Conservation (phyloP, 169 alveolate species). For the Pseudocohnilembus persalinus region DNA sequence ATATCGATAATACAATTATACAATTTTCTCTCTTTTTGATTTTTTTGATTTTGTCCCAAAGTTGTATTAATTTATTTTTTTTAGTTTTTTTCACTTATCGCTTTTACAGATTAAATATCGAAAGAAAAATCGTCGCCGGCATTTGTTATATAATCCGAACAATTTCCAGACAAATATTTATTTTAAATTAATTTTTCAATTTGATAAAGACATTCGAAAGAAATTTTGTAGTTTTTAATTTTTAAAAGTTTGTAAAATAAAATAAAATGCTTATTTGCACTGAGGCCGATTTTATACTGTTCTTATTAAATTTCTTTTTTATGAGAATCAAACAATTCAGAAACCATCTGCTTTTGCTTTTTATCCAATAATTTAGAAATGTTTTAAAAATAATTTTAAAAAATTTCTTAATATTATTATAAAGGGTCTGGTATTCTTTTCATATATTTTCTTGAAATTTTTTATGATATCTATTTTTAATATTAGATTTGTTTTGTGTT, state of each 20-base stretch:
- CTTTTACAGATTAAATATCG: background rate
- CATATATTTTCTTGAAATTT: too few relatives aligned
- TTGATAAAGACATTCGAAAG: background rate
- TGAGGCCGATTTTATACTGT: background rate
- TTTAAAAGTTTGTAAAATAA: background rate
- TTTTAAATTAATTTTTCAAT: slow-evolving; percentile 47
- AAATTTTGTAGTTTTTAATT: too few relatives aligned
- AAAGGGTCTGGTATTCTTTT: background rate
- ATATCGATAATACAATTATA: slow-evolving; percentile 64
- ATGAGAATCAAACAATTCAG: background rate
- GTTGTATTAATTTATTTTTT: background rate
- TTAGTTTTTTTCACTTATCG: slow-evolving; percentile 16
- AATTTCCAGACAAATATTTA: slow-evolving; percentile 60
- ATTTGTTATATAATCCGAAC: slow-evolving; percentile 53
- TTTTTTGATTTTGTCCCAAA: background rate
- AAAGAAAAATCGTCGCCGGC: slow-evolving; percentile 31
- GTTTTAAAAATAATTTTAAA: too few relatives aligned
- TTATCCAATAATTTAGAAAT: background rate
- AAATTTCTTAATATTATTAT: background rate
- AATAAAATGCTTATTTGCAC: background rate
- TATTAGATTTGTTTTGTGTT: too few relatives aligned
- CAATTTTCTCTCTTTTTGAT: slow-evolving; percentile 40
- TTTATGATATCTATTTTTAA: too few relatives aligned
- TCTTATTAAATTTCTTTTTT: background rate
- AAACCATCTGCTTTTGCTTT: background rate